phyloP scores from a whole-genome alignment of 1,284 basidiomycete species.

The Moniliophthora roreri region DNA sequence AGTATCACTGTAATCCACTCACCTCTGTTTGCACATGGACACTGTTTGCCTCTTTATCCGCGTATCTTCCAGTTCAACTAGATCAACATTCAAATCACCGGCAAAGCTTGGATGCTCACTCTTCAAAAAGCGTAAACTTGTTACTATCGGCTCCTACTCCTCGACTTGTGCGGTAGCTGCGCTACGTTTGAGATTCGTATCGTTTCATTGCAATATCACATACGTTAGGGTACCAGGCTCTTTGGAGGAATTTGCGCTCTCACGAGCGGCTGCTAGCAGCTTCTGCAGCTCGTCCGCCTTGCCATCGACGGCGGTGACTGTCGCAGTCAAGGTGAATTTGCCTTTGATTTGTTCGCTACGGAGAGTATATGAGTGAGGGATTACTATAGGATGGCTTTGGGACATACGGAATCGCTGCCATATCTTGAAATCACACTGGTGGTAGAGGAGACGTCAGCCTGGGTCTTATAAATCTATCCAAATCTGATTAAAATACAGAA shows the following conservation, averaged over 20 bases:
- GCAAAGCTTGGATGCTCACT: no score
- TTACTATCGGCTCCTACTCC: not conserved
- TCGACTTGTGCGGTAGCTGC: not conserved
- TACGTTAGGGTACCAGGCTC: not conserved
- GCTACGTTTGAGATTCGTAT: not conserved
- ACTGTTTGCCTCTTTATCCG: not conserved
- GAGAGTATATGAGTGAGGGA: not conserved
- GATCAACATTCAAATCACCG: no score
- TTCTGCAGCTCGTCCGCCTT: not conserved
- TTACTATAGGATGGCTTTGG: not conserved
- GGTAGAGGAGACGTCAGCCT: no score
- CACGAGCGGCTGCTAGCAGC: not conserved
- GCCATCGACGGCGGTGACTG: not conserved
- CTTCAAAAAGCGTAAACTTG: not conserved
- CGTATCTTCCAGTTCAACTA: not conserved
- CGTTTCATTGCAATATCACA: not conserved
- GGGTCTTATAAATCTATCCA: slow-evolving; percentile 1
- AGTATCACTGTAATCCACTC: not conserved
- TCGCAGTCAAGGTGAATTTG: not conserved
- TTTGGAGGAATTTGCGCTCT: not conserved
- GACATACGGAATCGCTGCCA: not conserved
- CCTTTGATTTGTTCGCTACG: not conserved
- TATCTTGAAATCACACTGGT: no score
- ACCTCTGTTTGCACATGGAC: not conserved
- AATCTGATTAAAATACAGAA: no score